These are phyloP conservation scores for Alternaria hordeiaustralica DNA, from an alignment of 2,329 filamentous ascomycete species.

Conservation along the genomic window DNA sequence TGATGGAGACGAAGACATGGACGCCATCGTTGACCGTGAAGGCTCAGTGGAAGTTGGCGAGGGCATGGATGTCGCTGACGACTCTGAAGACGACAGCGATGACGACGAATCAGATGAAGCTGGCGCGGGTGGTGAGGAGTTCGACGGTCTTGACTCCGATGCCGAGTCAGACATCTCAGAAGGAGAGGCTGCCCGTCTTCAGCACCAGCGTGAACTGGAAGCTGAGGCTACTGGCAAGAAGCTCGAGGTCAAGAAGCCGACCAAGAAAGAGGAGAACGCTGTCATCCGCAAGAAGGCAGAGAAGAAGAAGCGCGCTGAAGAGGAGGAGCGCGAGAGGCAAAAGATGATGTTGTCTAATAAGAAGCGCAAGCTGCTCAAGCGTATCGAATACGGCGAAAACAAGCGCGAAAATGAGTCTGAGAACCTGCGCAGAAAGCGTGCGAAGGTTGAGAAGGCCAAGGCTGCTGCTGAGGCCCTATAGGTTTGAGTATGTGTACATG, in stretches of 20 bases:
- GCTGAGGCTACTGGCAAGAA: slow-evolving; percentile 80
- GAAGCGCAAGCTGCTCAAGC: slow-evolving; percentile 96
- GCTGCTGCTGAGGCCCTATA: slow-evolving; percentile 39
- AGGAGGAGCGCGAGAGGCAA: slow-evolving; percentile 87
- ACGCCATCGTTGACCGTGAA: slow-evolving; percentile 46
- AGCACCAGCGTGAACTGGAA: slow-evolving; percentile 88
- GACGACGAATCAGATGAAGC: slow-evolving; percentile 50
- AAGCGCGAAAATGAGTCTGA: slow-evolving; percentile 91
- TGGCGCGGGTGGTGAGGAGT: slow-evolving; percentile 45
- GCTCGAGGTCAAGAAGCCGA: slow-evolving; percentile 47
- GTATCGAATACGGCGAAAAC: slow-evolving; percentile 95
- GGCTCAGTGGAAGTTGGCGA: slow-evolving; percentile 56
- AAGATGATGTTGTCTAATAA: slow-evolving; percentile 99
- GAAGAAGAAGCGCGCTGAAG: slow-evolving; percentile 67
- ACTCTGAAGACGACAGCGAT: slow-evolving; percentile 55
- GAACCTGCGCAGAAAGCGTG: slow-evolving; percentile 85
- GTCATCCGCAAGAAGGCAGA: slow-evolving; percentile 71
- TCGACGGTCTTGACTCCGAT: slow-evolving; percentile 57
- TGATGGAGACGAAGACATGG: slow-evolving; percentile 43
- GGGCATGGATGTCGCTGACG: slow-evolving; percentile 56
- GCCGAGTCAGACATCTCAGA: slow-evolving; percentile 59
- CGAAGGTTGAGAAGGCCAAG: slow-evolving; percentile 76
- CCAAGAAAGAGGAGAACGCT: slow-evolving; percentile 66
- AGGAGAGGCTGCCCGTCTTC: slow-evolving; percentile 65
- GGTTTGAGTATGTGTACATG: slow-evolving; percentile 1